Evolutionary conservation across 2,329 filamentous ascomycete genomes (phyloP).

Genomic region (Sporothrix protearum): DNA sequence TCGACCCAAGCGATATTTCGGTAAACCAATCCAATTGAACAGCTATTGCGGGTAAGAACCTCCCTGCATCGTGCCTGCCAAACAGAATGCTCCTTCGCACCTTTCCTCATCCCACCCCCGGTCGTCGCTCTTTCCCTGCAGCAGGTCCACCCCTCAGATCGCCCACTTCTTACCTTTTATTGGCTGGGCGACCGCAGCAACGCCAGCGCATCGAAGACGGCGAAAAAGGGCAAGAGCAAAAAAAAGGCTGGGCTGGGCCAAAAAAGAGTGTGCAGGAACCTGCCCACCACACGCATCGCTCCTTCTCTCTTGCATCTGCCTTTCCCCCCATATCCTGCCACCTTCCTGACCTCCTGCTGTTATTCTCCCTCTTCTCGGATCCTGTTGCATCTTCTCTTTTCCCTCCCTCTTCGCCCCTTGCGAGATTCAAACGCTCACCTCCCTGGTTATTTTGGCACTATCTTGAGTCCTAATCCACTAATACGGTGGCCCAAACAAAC

Average conservation of each 20-base stretch:
- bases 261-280: conserved; percentile 3
- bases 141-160: conserved; percentile 27
- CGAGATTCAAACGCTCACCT: background rate
- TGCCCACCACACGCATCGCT: conserved; percentile 7
- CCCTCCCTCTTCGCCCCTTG: background rate
- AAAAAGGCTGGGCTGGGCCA: conserved; percentile 20
- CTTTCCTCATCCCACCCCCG: conserved; percentile 21
- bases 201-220: conserved; percentile 31
- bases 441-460: background rate
- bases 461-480: conserved; percentile 10
- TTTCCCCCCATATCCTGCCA: background rate
- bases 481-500: conserved; percentile 15
- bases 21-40: conserved; percentile 7
- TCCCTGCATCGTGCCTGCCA: conserved; percentile 6
- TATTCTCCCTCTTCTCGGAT: background rate
- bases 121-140: conserved; percentile 27
- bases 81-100: conserved; percentile 11
- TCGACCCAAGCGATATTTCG: background rate
- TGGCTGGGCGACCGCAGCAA: conserved; percentile 29
- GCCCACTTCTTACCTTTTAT: conserved; percentile 26
- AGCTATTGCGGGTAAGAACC: conserved; percentile 3
- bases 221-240: conserved; percentile 23
- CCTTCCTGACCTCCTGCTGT: background rate
- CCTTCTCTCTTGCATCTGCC: background rate
- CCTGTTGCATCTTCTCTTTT: background rate